Conservation (phyloP, 768 basidiomycete species). For the Hebeloma cylindrosporum region DNA sequence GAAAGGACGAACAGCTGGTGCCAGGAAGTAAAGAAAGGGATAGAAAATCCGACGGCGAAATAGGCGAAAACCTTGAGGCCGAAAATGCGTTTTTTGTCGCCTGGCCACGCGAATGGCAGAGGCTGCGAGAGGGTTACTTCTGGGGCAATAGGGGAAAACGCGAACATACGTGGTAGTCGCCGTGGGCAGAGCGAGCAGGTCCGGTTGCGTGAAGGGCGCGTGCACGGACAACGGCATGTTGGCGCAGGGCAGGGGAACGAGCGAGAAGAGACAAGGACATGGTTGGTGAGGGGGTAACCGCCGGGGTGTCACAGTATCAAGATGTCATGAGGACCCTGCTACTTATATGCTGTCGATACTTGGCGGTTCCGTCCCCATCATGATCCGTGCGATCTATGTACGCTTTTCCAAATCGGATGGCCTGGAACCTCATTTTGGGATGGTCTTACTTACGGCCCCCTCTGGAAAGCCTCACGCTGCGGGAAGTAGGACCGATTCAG, state of each 20-base stretch:
- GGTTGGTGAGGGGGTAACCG: slow-evolving; percentile 3
- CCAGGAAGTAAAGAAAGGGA: slow-evolving; percentile 62
- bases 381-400: too few species aligned
- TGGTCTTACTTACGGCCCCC: too few species aligned
- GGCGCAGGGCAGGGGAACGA: slow-evolving; percentile 40
- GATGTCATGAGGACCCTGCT: too few species aligned
- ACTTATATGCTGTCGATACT: too few species aligned
- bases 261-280: slow-evolving; percentile 45
- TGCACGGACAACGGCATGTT: slow-evolving; percentile 33
- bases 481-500: too few species aligned
- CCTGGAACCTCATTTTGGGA: too few species aligned
- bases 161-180: slow-evolving; percentile 55
- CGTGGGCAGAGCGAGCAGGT: slow-evolving; percentile 48
- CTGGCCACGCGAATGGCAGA: slow-evolving; percentile 55
- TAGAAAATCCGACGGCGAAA: slow-evolving; percentile 57
- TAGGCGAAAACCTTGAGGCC: slow-evolving; percentile 47
- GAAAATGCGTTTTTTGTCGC: slow-evolving; percentile 50
- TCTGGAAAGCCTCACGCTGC: too few species aligned
- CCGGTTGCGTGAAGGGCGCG: slow-evolving; percentile 41
- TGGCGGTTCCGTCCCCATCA: too few species aligned
- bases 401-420: too few species aligned
- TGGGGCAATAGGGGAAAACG: slow-evolving; percentile 1
- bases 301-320: not conserved
- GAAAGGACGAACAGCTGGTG: slow-evolving; percentile 62
- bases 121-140: slow-evolving; percentile 36